Conservation (phyloP, 495 filamentous ascomycete species). For the Paragyromitra xinjiangensis region DNA sequence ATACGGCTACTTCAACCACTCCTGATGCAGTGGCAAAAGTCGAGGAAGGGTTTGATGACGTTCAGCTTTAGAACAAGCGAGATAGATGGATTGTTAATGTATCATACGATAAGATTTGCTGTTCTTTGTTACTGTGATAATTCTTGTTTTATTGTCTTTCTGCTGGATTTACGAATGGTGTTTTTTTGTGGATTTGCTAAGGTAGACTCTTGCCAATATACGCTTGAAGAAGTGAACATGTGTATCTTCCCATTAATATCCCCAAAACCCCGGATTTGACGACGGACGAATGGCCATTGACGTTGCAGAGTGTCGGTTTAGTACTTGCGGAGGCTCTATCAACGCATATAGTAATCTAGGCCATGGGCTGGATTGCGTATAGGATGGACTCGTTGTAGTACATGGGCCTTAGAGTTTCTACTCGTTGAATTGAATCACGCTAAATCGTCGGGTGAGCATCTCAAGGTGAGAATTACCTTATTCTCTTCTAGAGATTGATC, state of each 20-base stretch:
- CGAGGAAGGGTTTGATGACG: conserved; percentile 66
- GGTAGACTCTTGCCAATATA: not conserved
- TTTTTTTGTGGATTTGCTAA: not conserved
- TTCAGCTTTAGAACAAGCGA: conserved; percentile 61
- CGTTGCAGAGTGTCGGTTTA: not conserved
- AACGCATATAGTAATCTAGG: not conserved
- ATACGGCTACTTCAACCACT: conserved; percentile 36
- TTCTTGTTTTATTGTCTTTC: not conserved
- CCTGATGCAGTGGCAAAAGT: conserved; percentile 61
- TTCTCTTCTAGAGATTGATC: not conserved
- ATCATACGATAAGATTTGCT: conserved; percentile 26
- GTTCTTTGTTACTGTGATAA: not conserved
- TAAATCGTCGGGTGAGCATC: too few relatives aligned
- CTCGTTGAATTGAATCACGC: too few relatives aligned
- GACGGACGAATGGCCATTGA: not conserved
- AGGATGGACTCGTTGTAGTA: too few relatives aligned
- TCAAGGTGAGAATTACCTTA: too few relatives aligned
- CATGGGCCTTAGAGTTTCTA: too few relatives aligned
- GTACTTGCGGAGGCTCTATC: not conserved
- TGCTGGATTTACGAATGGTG: not conserved
- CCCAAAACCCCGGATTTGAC: not conserved
- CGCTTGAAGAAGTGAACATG: not conserved
- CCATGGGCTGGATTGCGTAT: not conserved
- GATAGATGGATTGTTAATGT: conserved; percentile 34
- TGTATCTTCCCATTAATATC: not conserved